Evolutionary conservation across 2,329 filamentous ascomycete species (phyloP), one percentile per base, ranked within the genome.

Genomic region (Talaromyces piceae): DNA sequence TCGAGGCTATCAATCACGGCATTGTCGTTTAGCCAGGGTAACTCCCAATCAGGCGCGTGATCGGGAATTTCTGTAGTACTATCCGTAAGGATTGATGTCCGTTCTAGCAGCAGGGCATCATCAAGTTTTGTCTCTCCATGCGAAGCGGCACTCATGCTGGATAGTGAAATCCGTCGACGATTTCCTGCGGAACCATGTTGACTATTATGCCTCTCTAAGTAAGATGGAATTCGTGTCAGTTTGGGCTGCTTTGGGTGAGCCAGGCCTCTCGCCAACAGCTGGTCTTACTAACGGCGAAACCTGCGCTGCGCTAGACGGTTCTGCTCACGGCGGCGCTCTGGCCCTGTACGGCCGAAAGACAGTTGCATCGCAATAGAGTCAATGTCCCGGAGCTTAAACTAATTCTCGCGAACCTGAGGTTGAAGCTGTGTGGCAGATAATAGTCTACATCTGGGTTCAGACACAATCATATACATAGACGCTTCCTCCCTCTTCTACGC

Each of bases 221-320:
- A 39, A 8, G 9, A 28, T 28, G 6, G 6, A 7, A 28, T 7
- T 39, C 16, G 33, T 12, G 33, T 39, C 33, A 39, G 33, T 39
- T 28, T 28, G 6, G 11, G 26, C 2, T 28, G 26, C 26, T 28
- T 3, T 11, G 12, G 33, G 7, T 39, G 33, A 13, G 5, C 18
- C 5, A 39, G 33, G 3, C 2, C 16, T 20, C 20, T 18, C 18
- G 39, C 25, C 39, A 43, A 20, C 22, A 18, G 22, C 41, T 44
- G 25, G 22, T 26, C 22, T n/a, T 44, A 45, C 41, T 45, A 28
- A 45, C 41, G 23, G 16, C 41, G 41, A 45, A 45, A 45, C 41
- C 41, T 26, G 23, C 41, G 41, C 41, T 45, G 41, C 18, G 41
- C 41, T 18, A 45, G 12, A 18, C 41, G 41, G 16, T 45, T 45